phyloP scores from a whole-genome alignment of 306 rosid species.

The Cotoneaster glaucophyllus region DNA sequence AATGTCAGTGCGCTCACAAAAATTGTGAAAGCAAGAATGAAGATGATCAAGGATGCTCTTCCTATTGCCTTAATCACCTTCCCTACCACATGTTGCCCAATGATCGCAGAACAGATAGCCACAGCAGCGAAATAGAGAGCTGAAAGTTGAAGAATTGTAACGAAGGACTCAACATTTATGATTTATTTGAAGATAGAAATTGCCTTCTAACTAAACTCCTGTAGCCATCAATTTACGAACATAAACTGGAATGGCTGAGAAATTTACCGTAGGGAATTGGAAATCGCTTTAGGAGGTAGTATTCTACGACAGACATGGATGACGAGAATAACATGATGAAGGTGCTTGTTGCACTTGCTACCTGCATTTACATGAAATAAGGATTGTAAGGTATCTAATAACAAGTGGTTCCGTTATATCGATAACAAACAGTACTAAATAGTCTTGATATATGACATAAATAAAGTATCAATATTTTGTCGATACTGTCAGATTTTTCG shows the following conservation, averaged over 20 bases:
- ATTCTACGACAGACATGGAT: slow-evolving; percentile 70
- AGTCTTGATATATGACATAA: too few species aligned
- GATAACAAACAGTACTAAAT: too few species aligned
- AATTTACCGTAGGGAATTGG: slow-evolving; percentile 58
- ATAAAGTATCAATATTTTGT: too few species aligned
- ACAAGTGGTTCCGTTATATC: neutral
- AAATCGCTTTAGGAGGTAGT: slow-evolving; percentile 58
- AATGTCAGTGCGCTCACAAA: slow-evolving; percentile 51
- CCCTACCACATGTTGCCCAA: slow-evolving; percentile 54
- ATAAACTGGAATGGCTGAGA: neutral
- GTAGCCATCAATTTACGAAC: neutral
- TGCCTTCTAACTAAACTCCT: neutral
- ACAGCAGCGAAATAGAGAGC: slow-evolving; percentile 46
- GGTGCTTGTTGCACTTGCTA: slow-evolving; percentile 61
- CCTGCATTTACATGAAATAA: slow-evolving; percentile 28
- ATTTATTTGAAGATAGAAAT: neutral
- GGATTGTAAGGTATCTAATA: neutral
- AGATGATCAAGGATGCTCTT: slow-evolving; percentile 66
- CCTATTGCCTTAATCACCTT: slow-evolving; percentile 39
- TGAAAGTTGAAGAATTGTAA: slow-evolving; percentile 12
- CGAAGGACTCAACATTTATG: neutral
- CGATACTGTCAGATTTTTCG: too few species aligned
- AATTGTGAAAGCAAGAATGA: slow-evolving; percentile 53
- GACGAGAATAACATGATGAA: slow-evolving; percentile 74
- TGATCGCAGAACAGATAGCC: slow-evolving; percentile 52